Evolutionary conservation across 306 rosid genomes (phyloP).

Genomic region (Vigna nakashimae): DNA sequence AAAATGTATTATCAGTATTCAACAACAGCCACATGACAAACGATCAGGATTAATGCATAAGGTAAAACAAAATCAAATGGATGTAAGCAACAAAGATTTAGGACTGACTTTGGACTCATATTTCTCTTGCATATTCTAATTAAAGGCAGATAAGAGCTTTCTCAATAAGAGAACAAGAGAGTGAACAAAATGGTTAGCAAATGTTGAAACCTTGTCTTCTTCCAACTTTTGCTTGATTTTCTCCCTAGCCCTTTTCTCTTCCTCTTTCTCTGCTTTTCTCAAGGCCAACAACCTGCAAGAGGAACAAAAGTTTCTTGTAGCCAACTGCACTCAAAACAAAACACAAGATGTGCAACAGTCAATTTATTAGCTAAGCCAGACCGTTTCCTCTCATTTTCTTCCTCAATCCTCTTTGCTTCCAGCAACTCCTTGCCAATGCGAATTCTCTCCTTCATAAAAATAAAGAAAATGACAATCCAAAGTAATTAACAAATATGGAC

Average conservation of each 20-base stretch:
- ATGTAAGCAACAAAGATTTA: not conserved
- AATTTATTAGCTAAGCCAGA: slow-evolving; percentile 44
- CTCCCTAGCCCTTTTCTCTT: slow-evolving; percentile 93
- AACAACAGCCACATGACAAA: slow-evolving; percentile 17
- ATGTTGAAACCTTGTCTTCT: slow-evolving; percentile 85
- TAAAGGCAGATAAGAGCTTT: slow-evolving; percentile 16
- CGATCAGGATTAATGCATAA: not conserved
- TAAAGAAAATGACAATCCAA: slow-evolving; percentile 36
- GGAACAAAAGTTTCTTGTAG: slow-evolving; percentile 41
- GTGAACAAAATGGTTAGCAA: slow-evolving; percentile 2
- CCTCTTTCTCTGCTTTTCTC: slow-evolving; percentile 98
- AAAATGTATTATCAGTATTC: slow-evolving; percentile 7
- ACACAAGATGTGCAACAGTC: slow-evolving; percentile 35
- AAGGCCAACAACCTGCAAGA: slow-evolving; percentile 75
- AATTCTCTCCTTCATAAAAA: slow-evolving; percentile 81
- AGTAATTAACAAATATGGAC: slow-evolving; percentile 16
- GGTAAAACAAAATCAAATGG: slow-evolving; percentile 10
- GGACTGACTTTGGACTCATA: not conserved
- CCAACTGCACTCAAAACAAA: slow-evolving; percentile 30
- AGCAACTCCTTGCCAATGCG: slow-evolving; percentile 95
- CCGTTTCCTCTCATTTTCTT: slow-evolving; percentile 96
- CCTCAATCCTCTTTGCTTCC: slow-evolving; percentile 97
- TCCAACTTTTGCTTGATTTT: slow-evolving; percentile 92
- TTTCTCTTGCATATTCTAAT: slow-evolving; percentile 17
- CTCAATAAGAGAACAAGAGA: slow-evolving; percentile 8